Evolutionary conservation across 202 grass and related monocot genomes (phyloP), one percentile per base, ranked within the genome.

Genomic region (Elaeis oleifera): DNA sequence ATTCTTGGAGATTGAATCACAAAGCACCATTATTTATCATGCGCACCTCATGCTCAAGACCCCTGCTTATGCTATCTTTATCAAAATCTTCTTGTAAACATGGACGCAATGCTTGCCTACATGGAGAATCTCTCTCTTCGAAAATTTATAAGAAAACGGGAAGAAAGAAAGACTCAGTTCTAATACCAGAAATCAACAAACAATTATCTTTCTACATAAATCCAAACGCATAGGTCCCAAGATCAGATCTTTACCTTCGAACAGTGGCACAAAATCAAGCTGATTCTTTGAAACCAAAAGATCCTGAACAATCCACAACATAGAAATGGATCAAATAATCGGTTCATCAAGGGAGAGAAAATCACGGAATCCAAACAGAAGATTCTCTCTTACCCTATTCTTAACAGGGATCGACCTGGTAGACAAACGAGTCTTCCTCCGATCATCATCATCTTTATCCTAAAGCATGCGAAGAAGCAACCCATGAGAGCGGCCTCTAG

Each of bases 401-500:
- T 52, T 49, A 23, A 16, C 25, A 25, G 29, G 16, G 55, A 27
- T 29, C 16, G 22, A 60, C 13, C 44, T 63, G 26, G 14, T 5
- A 6, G 49, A n/a, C 39, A 15, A 7, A 14, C 36, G 23, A 56
- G 31, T 16, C 4, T 63, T 78, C 79, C 76, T 75, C 16, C 53
- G 65, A 50, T 50, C n/a, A 29, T 64, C 18, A 58, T 69, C 59
- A 51, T 69, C 59, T 53, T 44, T 16, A 51, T 20, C 13, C 82
- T 71, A 51, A 97, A 97, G 71, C 69, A 91, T 3, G 81, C 79
- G 24, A 67, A 70, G 74, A 89, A 81, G 66, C 69, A 99, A 32
- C 48, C 61, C 51, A 89, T 63, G 56, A 92, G 68, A 62, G 79
- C 58, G 13, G 94, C 74, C 71, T 89, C 74, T 50, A 92, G 74